Evolutionary conservation across 257 asterid species (phyloP).

Genomic region (Solanum chiquidenum): DNA sequence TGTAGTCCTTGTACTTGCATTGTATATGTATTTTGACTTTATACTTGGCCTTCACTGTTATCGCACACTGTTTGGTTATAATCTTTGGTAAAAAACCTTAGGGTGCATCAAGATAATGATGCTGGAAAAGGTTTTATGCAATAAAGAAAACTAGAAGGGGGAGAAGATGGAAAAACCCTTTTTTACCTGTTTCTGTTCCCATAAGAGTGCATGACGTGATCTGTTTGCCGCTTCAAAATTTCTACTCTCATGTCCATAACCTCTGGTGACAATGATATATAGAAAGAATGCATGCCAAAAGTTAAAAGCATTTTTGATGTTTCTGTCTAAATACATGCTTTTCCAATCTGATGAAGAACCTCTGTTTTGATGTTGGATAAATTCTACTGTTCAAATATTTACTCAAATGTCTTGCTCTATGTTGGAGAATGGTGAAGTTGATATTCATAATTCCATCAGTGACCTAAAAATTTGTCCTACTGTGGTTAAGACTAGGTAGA

Average conservation of each 20-base stretch:
- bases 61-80: neutral
- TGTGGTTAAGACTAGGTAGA: neutral
- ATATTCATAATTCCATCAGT: neutral
- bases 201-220: neutral
- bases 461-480: neutral
- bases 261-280: neutral
- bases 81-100: neutral
- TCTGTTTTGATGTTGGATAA: neutral
- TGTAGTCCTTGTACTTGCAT: neutral
- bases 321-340: neutral
- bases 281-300: neutral
- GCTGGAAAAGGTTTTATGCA: neutral
- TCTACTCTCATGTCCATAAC: neutral
- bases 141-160: neutral
- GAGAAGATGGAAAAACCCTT: neutral
- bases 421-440: neutral
- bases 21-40: neutral
- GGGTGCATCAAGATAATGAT: neutral
- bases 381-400: neutral
- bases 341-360: neutral
- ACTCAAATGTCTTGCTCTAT: neutral
- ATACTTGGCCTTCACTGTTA: neutral
- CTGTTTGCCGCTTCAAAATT: neutral
- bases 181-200: neutral
- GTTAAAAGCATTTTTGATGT: neutral